Base-by-base conservation (phyloP, 164 flowering plant species). In the Aristolochia fimbriata region DNA sequence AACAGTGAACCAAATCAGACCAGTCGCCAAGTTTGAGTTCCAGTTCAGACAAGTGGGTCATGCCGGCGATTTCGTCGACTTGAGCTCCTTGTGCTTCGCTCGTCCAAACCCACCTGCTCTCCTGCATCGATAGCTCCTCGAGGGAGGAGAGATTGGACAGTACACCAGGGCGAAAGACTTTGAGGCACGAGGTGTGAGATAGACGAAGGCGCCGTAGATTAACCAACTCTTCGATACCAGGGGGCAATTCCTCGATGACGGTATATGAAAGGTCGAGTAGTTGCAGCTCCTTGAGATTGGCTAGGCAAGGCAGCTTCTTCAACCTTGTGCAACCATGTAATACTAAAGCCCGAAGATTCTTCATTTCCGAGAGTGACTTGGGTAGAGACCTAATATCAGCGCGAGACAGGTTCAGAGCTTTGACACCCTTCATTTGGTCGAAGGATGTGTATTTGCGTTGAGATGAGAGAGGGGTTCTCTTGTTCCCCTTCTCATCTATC, bases 101-200 rank as follows among this genome's bases (percentile, higher is more conserved):
- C 59, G 45, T 19, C 59, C 56, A 58, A 15, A 22, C 48, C 49
- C 61, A 45, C 22, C 30, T 41, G 27, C 61, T 58, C 22, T 45
- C 50, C 24, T 45, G 49, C 49, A 58, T 45, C 30, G 25, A 21
- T 8, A 58, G 61, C n/a, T 58, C 61, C 27, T 58, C 61, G n/a
- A 58, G 48, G 14, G 49, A 21, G 8, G 31, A 9, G 49, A 58
- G 61, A 22, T 17, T 20, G 25, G 61, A 48, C 15, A 58, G 17
- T 6, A 58, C 50, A 23, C 61, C 61, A 10, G 50, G 23, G 16
- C 22, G 61, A 22, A 58, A 43, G 10, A 43, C 51, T 21, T 33
- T 41, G 21, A 58, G 25, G 19, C 49, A 20, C 23, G 30, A 3
- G 43, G 61, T 58, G 21, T 58, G 20, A 14, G 61, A 58, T 9